Evolutionary conservation across 441 rosid genomes (phyloP).

Genomic region (Corymbia citriodora): DNA sequence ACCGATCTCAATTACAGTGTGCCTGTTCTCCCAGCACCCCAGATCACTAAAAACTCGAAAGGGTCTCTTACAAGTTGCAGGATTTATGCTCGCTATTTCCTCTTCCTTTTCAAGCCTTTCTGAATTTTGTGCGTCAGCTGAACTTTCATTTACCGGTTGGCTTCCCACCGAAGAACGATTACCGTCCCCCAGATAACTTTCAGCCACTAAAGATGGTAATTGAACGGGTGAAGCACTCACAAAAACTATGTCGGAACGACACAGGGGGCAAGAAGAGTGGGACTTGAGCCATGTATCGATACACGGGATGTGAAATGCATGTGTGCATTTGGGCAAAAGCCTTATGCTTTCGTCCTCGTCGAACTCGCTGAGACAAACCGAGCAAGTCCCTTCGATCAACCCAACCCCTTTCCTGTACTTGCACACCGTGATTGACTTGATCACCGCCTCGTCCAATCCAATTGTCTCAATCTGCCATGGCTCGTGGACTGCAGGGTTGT

Average conservation of each 20-base stretch:
- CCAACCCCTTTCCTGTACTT: conserved; percentile 60
- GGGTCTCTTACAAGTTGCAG: conserved; percentile 19
- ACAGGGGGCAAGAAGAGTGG: conserved; percentile 85
- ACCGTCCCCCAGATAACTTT: neutral
- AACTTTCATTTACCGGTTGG: conserved; percentile 11
- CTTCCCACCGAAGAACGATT: conserved; percentile 14
- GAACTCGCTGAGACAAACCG: conserved; percentile 85
- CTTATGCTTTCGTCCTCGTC: conserved; percentile 68
- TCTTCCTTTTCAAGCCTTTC: conserved; percentile 8
- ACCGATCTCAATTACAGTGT: conserved; percentile 23
- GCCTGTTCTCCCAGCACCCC: conserved; percentile 29
- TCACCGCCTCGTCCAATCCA: conserved; percentile 72
- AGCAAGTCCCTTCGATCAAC: conserved; percentile 57
- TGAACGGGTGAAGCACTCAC: conserved; percentile 14
- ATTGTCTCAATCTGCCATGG: conserved; percentile 38
- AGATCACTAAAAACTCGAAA: conserved; percentile 27
- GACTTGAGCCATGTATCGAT: conserved; percentile 87
- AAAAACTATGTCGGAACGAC: conserved; percentile 59
- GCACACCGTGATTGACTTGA: conserved; percentile 56
- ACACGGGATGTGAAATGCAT: conserved; percentile 76
- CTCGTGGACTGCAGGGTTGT: conserved; percentile 32
- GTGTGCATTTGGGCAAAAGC: conserved; percentile 80
- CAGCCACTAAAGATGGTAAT: conserved; percentile 10
- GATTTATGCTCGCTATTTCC: neutral
- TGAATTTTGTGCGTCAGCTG: conserved; percentile 10